A percentile compares a stretch with the other conserved stretches of the same genome.
Evolutionary conservation across 805 yeast species (phyloP).

Genomic region (Wickerhamomyces strasburgensis): DNA sequence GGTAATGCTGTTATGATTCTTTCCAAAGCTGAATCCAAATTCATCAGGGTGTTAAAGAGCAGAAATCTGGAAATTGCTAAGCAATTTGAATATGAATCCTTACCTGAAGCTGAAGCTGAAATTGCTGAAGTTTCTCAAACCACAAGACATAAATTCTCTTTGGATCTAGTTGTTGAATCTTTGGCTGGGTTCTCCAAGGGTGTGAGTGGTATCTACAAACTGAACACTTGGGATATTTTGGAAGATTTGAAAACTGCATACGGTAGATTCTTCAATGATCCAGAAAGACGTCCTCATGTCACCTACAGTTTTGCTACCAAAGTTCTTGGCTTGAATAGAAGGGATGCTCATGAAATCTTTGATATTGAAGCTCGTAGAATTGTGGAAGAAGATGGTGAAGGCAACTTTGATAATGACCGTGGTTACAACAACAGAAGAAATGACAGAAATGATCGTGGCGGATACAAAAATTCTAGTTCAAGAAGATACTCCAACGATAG

Average conservation of each 20-base stretch:
- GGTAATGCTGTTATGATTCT: slow-evolving; percentile 68
- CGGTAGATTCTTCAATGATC: slow-evolving; percentile 22
- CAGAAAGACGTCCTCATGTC: slow-evolving; percentile 18
- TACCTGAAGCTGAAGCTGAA: slow-evolving; percentile 30
- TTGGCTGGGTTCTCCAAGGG: slow-evolving; percentile 34
- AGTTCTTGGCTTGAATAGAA: slow-evolving; percentile 20
- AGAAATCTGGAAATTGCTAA: slow-evolving; percentile 53
- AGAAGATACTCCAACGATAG: slow-evolving; percentile 1
- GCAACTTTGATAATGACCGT: slow-evolving; percentile 4
- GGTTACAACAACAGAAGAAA: slow-evolving; percentile 4
- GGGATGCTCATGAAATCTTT: slow-evolving; percentile 18
- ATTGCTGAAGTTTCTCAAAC: slow-evolving; percentile 24
- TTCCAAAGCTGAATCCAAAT: slow-evolving; percentile 52
- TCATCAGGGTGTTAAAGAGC: slow-evolving; percentile 42
- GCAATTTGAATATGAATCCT: slow-evolving; percentile 34
- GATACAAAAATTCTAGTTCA: slow-evolving; percentile 4
- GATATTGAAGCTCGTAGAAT: slow-evolving; percentile 9
- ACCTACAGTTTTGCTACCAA: slow-evolving; percentile 16
- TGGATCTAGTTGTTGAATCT: slow-evolving; percentile 29
- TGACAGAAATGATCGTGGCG: slow-evolving; percentile 2
- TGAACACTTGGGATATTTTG: slow-evolving; percentile 28
- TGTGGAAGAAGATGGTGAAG: background rate
- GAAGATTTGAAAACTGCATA: slow-evolving; percentile 29
- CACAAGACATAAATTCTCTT: slow-evolving; percentile 25
- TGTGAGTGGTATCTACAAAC: slow-evolving; percentile 27